Conservation (phyloP, 106 monocot genomes). For the Phalaenopsis aphrodite region DNA sequence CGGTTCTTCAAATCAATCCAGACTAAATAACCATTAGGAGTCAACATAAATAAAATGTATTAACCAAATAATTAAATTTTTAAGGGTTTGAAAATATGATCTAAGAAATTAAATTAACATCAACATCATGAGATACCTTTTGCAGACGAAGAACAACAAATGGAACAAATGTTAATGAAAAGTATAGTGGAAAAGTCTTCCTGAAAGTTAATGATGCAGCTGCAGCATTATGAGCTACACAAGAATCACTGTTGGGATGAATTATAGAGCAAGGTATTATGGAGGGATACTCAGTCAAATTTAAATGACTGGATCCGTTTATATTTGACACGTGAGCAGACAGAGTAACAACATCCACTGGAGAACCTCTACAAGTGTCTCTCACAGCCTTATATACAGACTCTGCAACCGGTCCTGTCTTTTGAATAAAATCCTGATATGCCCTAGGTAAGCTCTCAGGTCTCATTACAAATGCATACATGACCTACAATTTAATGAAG, state of each 20-base stretch:
- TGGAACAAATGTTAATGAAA: constrained; percentile 95
- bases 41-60: neutral
- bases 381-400: constrained; percentile 94
- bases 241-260: constrained; percentile 76
- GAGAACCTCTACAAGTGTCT: constrained; percentile 70
- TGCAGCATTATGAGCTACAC: constrained; percentile 53
- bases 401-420: constrained; percentile 91
- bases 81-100: no score
- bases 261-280: constrained; percentile 94
- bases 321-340: constrained; percentile 63
- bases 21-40: no score
- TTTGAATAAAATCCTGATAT: constrained; percentile 97
- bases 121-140: constrained; percentile 51
- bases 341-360: constrained; percentile 61
- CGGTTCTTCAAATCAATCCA: neutral
- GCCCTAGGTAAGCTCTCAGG: constrained; percentile 96
- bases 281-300: constrained; percentile 48
- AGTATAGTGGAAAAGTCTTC: constrained; percentile 97
- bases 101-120: neutral
- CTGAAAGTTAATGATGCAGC: constrained; percentile 74
- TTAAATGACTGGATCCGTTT: constrained; percentile 31
- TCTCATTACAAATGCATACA: constrained; percentile 98
- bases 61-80: neutral
- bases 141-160: constrained; percentile 93
- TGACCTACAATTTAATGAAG: constrained; percentile 47